phyloP scores from a whole-genome alignment of 495 filamentous ascomycete genomes.

The Cryomyces antarcticus region DNA sequence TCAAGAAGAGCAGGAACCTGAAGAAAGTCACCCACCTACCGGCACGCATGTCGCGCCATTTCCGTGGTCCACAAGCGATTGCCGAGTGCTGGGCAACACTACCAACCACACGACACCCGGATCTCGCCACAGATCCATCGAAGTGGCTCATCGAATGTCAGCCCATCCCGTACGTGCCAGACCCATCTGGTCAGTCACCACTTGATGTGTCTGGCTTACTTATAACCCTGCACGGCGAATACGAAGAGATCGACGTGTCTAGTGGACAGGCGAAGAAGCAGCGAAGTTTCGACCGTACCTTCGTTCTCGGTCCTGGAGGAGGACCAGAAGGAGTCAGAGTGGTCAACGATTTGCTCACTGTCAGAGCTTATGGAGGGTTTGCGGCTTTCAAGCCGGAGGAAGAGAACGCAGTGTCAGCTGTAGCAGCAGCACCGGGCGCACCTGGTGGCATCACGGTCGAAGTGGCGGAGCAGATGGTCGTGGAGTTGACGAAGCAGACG shows the following conservation, averaged over 20 bases:
- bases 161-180: conserved; percentile 47
- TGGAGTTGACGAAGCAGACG: conserved; percentile 44
- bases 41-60: conserved; percentile 41
- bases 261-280: conserved; percentile 29
- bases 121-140: conserved; percentile 34
- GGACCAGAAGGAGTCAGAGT: conserved; percentile 46
- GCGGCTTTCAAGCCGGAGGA: conserved; percentile 35
- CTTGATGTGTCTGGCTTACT: conserved; percentile 56
- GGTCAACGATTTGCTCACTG: conserved; percentile 54
- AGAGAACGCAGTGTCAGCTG: neutral
- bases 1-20: conserved; percentile 67
- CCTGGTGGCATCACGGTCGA: conserved; percentile 5
- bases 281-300: conserved; percentile 71
- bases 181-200: conserved; percentile 41
- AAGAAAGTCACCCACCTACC: conserved; percentile 38
- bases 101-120: conserved; percentile 57
- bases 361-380: conserved; percentile 29
- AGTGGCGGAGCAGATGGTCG: conserved; percentile 33
- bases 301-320: conserved; percentile 60
- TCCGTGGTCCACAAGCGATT: conserved; percentile 45
- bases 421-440: conserved; percentile 1
- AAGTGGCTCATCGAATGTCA: conserved; percentile 74
- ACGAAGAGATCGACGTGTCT: conserved; percentile 46
- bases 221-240: conserved; percentile 64
- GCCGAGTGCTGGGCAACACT: conserved; percentile 43